phyloP scores from a whole-genome alignment of 2,329 filamentous ascomycete genomes.

The Nemania sp. region DNA sequence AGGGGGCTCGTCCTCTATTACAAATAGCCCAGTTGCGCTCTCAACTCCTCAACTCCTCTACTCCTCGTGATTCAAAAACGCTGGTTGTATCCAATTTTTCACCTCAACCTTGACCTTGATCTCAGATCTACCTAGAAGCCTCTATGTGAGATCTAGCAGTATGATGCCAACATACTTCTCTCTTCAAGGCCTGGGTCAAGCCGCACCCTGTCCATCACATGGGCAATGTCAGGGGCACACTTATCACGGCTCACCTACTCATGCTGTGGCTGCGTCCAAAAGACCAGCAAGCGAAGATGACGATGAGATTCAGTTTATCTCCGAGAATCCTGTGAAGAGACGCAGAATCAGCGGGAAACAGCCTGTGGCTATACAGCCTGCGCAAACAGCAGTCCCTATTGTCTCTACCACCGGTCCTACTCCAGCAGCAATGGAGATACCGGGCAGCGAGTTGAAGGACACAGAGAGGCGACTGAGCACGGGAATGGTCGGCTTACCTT shows the following conservation, averaged over 20 bases:
- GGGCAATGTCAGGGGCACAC: not conserved
- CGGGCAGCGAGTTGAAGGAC: conserved; percentile 26
- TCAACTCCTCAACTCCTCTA: conserved; percentile 8
- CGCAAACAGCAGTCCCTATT: not conserved
- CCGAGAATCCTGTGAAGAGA: conserved; percentile 49
- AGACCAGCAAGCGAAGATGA: conserved; percentile 41
- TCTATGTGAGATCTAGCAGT: conserved; percentile 8
- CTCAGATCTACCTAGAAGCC: not conserved
- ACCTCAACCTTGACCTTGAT: not conserved
- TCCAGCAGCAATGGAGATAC: not conserved
- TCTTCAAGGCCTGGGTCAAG: conserved; percentile 13
- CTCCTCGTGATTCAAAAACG: not conserved
- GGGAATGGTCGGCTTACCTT: conserved; percentile 39
- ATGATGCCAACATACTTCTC: conserved; percentile 27
- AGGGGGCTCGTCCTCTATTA: conserved; percentile 19
- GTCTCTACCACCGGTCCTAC: not conserved
- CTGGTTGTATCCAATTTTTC: not conserved
- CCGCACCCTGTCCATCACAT: conserved; percentile 6
- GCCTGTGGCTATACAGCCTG: not conserved
- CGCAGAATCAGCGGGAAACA: conserved; percentile 36
- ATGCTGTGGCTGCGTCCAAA: conserved; percentile 34
- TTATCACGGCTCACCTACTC: conserved; percentile 1
- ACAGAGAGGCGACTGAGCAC: conserved; percentile 41
- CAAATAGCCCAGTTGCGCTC: conserved; percentile 26
- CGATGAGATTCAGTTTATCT: conserved; percentile 51